Evolutionary conservation across 169 alveolate genomes (phyloP).

Genomic region (Cryptosporidium canis): DNA sequence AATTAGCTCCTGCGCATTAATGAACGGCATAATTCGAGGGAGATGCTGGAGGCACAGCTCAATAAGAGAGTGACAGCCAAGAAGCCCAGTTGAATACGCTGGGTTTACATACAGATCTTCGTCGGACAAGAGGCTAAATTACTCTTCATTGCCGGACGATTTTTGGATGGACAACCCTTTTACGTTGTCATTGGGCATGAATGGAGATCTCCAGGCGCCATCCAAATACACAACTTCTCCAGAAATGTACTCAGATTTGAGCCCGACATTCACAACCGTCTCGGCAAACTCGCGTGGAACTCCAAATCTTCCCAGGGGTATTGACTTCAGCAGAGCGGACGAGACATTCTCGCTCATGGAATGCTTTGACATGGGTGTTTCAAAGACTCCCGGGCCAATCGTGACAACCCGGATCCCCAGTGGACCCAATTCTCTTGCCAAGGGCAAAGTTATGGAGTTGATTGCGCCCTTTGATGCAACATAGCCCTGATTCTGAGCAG

Average conservation of each 20-base stretch:
- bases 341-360: constrained; percentile 73
- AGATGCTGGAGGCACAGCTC: too few species aligned
- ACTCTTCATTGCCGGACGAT: constrained; percentile 27
- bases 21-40: too few species aligned
- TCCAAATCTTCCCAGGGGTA: constrained; percentile 84
- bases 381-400: constrained; percentile 83
- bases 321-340: constrained; percentile 73
- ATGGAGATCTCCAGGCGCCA: constrained; percentile 82
- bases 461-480: constrained; percentile 59
- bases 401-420: constrained; percentile 83
- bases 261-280: constrained; percentile 74
- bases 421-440: constrained; percentile 87
- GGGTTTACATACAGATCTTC: background rate
- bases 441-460: constrained; percentile 74
- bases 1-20: too few species aligned
- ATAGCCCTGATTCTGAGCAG: constrained; percentile 59
- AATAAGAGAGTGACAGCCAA: too few species aligned
- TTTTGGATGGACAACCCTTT: constrained; percentile 40
- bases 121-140: background rate
- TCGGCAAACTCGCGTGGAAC: constrained; percentile 82
- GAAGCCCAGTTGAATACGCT: background rate
- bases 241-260: constrained; percentile 76
- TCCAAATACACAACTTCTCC: constrained; percentile 82
- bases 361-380: constrained; percentile 80
- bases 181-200: background rate